A percentile compares a stretch with the other conserved stretches of the same genome.
Conservation (phyloP, 345 rosid species). For the Eucalyptus cloeziana region DNA sequence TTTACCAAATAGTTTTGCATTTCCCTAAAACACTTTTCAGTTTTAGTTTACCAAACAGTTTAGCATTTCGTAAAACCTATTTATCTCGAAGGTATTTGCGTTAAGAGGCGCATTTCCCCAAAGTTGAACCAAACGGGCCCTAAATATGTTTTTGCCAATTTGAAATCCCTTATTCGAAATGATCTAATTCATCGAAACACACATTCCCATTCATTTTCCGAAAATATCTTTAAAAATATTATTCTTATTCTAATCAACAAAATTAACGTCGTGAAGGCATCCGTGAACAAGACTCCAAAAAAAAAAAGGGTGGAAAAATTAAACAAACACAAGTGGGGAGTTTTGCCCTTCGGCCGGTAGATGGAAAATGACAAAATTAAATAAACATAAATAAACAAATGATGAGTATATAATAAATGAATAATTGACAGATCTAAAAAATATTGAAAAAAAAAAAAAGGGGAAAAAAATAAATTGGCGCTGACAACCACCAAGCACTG, state of each 20-base stretch:
- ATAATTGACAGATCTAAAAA: background rate
- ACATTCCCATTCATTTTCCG: background rate
- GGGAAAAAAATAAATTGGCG: background rate
- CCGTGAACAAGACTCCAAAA: no score
- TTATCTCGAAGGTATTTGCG: no score
- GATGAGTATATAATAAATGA: background rate
- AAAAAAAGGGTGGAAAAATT: no score
- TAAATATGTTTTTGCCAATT: background rate
- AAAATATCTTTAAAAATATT: background rate
- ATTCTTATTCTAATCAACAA: background rate
- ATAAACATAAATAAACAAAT: background rate
- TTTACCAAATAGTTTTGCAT: no score
- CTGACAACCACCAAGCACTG: no score
- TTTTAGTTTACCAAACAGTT: no score
- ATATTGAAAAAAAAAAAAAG: background rate
- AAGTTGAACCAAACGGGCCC: no score
- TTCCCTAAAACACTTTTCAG: no score
- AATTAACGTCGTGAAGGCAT: background rate
- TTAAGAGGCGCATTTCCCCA: no score
- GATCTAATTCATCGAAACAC: background rate
- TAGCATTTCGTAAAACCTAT: no score
- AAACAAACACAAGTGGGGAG: no score
- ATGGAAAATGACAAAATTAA: background rate
- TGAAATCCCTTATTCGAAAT: no score
- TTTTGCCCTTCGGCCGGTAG: background rate